phyloP scores from a whole-genome alignment of 371 early-diverging fungal genomes.

The Circinella umbellata region DNA sequence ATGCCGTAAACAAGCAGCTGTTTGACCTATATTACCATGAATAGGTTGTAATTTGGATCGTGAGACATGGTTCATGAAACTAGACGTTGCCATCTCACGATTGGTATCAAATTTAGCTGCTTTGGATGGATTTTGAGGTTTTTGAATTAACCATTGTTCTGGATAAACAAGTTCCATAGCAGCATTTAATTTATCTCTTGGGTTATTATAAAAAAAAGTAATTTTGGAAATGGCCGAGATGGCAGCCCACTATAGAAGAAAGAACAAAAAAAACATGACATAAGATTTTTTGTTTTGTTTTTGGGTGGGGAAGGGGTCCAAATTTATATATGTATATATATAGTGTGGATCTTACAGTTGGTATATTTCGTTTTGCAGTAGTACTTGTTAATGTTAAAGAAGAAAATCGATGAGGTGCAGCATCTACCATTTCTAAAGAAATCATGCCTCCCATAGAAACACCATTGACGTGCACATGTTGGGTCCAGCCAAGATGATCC shows the following conservation, averaged over 20 bases:
- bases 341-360: constrained; percentile 35
- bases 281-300: no score
- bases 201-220: constrained; percentile 31
- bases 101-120: constrained; percentile 30
- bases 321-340: no score
- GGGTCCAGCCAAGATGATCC: constrained; percentile 67
- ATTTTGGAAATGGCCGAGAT: constrained; percentile 39
- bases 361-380: constrained; percentile 44
- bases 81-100: constrained; percentile 32
- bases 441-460: constrained; percentile 86
- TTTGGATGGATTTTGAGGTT: constrained; percentile 21
- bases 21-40: constrained; percentile 41
- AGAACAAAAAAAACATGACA: constrained; percentile 14
- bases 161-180: constrained; percentile 46
- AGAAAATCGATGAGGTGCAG: constrained; percentile 37
- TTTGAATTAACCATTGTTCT: constrained; percentile 33
- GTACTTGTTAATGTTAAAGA: constrained; percentile 53
- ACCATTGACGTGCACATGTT: constrained; percentile 68
- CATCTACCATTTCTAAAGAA: constrained; percentile 58
- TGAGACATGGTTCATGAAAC: constrained; percentile 24
- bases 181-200: constrained; percentile 39
- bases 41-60: constrained; percentile 39
- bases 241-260: constrained; percentile 33
- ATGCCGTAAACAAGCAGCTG: constrained; percentile 43
- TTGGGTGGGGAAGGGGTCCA: no score